Base-by-base conservation (phyloP, 305 asterid species). In the Nicotiana rustica region DNA sequence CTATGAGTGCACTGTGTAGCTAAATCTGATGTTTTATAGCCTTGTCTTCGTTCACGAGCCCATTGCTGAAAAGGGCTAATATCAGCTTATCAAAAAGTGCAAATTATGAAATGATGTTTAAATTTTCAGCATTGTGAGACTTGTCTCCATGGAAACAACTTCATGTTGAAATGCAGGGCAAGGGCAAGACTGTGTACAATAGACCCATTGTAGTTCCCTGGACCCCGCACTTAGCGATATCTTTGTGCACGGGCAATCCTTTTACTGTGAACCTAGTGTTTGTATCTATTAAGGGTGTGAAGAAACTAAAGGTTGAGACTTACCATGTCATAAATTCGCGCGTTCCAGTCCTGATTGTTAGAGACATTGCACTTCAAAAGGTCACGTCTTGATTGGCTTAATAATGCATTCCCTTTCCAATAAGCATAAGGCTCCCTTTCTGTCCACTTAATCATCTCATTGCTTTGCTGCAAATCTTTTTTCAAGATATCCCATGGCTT, bases 401-500 rank as follows among this genome's bases (percentile, higher is more conserved):
- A 71, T 13, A n/a, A 57, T 9, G 71, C 49, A 64, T 91, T 94
- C 5, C 99, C 99, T 88, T 86, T 93, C 99, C 98, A 95, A 41
- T 84, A 95, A 17, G 99, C 99, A 81, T 91, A 92, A 35, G 99
- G 93, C 79, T 90, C 92, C 80, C 97, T 89, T 1, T 95, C 92
- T 47, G 81, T 77, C 99, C 99, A 94, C 84, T 88, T 86, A 41
- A 88, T 84, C 78, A 86, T 85, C 29, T 41, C 56, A 82, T 90
- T 91, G 10, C 89, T 90, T 89, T 90, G 87, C 86, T 86, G 73
- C 52, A 95, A 85, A 4, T 93, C 97, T 88, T 84, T 84, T 82
- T 86, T 88, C 87, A 92, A 78, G 71, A 68, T 81, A 3, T 90
- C 90, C 99, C 99, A 95, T 15, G 98, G 97, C 89, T 84, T 90